These are phyloP conservation scores for Mucor circinelloides DNA, from an alignment of 371 early-diverging fungal genomes.

Conservation along the genomic window DNA sequence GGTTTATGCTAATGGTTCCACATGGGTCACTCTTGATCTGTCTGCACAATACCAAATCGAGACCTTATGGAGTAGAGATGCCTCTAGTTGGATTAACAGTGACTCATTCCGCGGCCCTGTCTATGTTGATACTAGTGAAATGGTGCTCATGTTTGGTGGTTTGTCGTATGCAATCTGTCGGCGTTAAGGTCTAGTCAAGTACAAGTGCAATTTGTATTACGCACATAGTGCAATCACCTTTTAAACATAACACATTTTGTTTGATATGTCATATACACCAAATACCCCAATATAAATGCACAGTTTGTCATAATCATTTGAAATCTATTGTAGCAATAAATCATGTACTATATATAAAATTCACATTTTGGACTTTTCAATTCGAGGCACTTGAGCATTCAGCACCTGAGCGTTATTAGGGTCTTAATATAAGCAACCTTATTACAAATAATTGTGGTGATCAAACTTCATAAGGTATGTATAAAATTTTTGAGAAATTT, in stretches of 20 bases:
- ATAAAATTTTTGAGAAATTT: not conserved
- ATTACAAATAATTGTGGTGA: not conserved
- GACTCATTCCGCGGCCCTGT: conserved; percentile 6
- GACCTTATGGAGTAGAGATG: conserved; percentile 9
- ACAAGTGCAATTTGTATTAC: not conserved
- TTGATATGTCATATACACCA: not conserved
- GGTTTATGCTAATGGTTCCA: conserved; percentile 16
- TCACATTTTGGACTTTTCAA: not conserved
- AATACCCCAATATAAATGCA: not conserved
- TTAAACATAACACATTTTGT: not conserved
- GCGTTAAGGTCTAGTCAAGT: not conserved
- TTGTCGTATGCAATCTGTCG: not conserved
- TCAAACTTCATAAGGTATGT: not conserved
- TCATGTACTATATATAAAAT: not conserved
- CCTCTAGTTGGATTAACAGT: conserved; percentile 12
- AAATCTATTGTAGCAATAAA: not conserved
- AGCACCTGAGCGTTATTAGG: not conserved
- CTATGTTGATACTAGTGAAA: conserved; percentile 13
- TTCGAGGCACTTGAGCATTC: not conserved
- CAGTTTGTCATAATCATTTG: not conserved
- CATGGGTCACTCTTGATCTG: conserved; percentile 13
- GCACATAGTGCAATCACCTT: not conserved
- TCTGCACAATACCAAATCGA: conserved; percentile 11
- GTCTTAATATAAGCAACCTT: not conserved
- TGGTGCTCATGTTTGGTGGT: conserved; percentile 8